These are phyloP conservation scores for Microsporum ferrugineum DNA, from an alignment of 2,329 filamentous ascomycete genomes.

Conservation along the genomic window DNA sequence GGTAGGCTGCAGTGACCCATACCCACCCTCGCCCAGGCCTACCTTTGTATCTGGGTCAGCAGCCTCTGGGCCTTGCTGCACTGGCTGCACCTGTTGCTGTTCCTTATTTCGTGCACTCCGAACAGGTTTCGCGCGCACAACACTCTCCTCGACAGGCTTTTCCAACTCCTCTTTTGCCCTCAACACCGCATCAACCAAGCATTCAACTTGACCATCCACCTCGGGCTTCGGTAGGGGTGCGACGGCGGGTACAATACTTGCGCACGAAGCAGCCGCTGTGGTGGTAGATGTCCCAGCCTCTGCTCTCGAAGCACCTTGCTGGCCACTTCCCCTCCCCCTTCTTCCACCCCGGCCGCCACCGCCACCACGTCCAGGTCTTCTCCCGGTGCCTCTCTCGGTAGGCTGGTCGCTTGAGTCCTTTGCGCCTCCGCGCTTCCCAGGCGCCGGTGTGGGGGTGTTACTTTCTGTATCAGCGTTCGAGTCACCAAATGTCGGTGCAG, in stretches of 20 bases:
- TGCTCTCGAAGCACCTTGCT: conserved; percentile 18
- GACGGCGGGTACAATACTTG: conserved; percentile 2
- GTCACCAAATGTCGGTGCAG: conserved; percentile 40
- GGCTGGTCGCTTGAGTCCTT: conserved; percentile 18
- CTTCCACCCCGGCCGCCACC: conserved; percentile 26
- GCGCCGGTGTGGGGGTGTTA: conserved; percentile 25
- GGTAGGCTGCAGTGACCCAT: conserved; percentile 34
- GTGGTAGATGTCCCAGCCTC: conserved; percentile 15
- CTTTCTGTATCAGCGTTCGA: conserved; percentile 21
- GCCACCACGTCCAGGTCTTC: conserved; percentile 26
- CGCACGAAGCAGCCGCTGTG: neutral
- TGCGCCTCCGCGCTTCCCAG: conserved; percentile 25
- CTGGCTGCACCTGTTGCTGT: conserved; percentile 2
- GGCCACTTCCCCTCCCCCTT: conserved; percentile 21
- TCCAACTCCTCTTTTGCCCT: conserved; percentile 11
- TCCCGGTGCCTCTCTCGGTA: conserved; percentile 24
- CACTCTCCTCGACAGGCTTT: conserved; percentile 6
- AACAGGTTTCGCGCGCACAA: conserved; percentile 6
- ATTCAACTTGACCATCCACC: conserved; percentile 16
- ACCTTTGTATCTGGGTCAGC: conserved; percentile 14
- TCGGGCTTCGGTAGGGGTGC: conserved; percentile 21
- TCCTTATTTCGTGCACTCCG: conserved; percentile 19
- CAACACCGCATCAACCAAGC: conserved; percentile 13
- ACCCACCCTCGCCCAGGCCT: conserved; percentile 15
- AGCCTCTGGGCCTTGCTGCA: conserved; percentile 2